A percentile compares a stretch with the other conserved stretches of the same genome.
Conservation (phyloP, 768 basidiomycete genomes). For the Tricholoma bakamatsutake region DNA sequence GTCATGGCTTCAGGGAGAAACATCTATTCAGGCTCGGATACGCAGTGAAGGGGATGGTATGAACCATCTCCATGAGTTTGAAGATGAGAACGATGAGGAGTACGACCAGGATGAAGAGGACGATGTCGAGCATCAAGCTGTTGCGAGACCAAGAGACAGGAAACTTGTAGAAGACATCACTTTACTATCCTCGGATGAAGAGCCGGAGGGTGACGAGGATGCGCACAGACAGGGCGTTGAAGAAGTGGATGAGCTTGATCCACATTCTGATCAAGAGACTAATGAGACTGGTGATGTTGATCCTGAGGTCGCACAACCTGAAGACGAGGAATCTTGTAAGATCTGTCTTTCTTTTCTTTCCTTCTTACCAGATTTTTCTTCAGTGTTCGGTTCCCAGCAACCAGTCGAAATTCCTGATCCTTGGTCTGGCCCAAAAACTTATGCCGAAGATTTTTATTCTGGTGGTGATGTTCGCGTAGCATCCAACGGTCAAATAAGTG, state of each 20-base stretch:
- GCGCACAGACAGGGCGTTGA: constrained; percentile 6
- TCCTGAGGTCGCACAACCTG: constrained; percentile 17
- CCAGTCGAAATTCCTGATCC: constrained; percentile 30
- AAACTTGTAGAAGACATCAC: background rate
- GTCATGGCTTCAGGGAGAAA: constrained; percentile 19
- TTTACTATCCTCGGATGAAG: constrained; percentile 12
- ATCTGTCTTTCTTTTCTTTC: background rate
- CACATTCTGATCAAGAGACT: constrained; percentile 9
- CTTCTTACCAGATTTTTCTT: background rate
- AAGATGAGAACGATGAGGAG: constrained; percentile 12
- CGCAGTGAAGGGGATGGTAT: constrained; percentile 11
- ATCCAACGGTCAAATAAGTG: constrained; percentile 8
- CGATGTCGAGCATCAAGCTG: constrained; percentile 4
- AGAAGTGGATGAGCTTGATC: background rate
- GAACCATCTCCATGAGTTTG: constrained; percentile 13
- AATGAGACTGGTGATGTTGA: constrained; percentile 5
- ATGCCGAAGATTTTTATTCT: constrained; percentile 39
- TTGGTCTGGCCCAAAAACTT: constrained; percentile 34
- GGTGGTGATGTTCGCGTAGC: constrained; percentile 32
- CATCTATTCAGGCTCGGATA: constrained; percentile 20
- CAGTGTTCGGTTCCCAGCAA: constrained; percentile 6
- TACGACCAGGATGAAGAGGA: constrained; percentile 16
- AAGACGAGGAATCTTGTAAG: constrained; percentile 9
- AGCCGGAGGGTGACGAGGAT: constrained; percentile 10
- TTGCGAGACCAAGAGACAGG: background rate